Evolutionary conservation across 2,329 filamentous ascomycete species (phyloP), one percentile per base, ranked within the genome.

Genomic region (Venturia effusa): DNA sequence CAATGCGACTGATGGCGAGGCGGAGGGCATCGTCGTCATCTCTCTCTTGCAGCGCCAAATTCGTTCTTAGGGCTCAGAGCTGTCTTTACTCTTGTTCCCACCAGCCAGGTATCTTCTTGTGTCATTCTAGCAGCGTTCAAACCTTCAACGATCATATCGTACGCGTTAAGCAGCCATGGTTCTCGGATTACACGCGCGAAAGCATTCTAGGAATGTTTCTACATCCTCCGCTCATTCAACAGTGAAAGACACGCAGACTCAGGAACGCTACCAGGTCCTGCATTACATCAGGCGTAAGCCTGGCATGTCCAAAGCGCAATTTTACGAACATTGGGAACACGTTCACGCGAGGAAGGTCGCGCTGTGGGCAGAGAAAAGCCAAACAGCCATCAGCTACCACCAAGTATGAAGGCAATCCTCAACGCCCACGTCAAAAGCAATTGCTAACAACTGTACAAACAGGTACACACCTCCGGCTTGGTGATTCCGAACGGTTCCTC

Each of bases 281-380:
- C 11, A 37, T 37, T 37, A 37, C 11, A 5, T 37, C 11, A 37
- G 34, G 34, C 34, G 34, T 11, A 69, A 71, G 30, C 70, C 68
- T 24, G 65, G 67, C 48, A 64, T 74, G 22, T 71, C 70, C 7
- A 69, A 63, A 24, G 71, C 68, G 10, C 65, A 73, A 61, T 74
- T 75, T 67, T 74, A 74, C 69, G 64, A 71, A 55, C 72, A 74
- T 66, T 75, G 73, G 73, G 64, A 72, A 63, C 67, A 71, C 13
- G 65, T 71, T 8, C 72, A 75, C 64, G 72, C 68, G 4, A 69
- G 69, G 4, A 71, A 74, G 37, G 72, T 74, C 19, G 68, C 68
- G 63, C 71, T 73, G 0, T 75, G 73, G 73, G 71, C 71, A 13
- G 64, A 70, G 65, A 37, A 11, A 37, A 37, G 34, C 11, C 5